Percentiles rank a stretch among this genome's conserved stretches.
Evolutionary conservation across 1,284 basidiomycete species (phyloP).

Genomic region (Moniliella sp.): DNA sequence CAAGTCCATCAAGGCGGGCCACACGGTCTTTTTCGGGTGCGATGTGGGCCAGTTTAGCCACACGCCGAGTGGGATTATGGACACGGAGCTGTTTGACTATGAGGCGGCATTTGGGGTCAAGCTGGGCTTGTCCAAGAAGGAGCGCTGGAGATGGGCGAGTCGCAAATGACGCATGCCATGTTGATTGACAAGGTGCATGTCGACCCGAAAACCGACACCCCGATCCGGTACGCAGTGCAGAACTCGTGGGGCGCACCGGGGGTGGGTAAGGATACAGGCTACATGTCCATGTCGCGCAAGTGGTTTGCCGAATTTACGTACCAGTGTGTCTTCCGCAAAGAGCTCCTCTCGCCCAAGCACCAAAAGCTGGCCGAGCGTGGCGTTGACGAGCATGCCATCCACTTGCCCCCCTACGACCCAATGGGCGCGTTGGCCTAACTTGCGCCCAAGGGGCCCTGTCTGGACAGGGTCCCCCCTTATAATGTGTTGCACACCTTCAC

Average conservation of each 20-base stretch:
- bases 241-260: slow-evolving; percentile 67
- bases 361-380: slow-evolving; percentile 12
- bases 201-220: slow-evolving; percentile 41
- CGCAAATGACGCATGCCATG: slow-evolving; percentile 68
- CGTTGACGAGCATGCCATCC: slow-evolving; percentile 29
- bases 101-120: slow-evolving; percentile 44
- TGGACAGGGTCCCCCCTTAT: too few relatives aligned
- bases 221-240: slow-evolving; percentile 73
- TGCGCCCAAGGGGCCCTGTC: too few relatives aligned
- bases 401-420: slow-evolving; percentile 28
- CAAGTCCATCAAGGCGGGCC: slow-evolving; percentile 58
- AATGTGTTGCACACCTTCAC: too few relatives aligned
- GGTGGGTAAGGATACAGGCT: slow-evolving; percentile 66
- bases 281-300: slow-evolving; percentile 50
- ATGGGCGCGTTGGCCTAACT: slow-evolving; percentile 13
- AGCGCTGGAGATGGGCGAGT: slow-evolving; percentile 64
- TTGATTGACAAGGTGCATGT: slow-evolving; percentile 19
- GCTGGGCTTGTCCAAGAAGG: slow-evolving; percentile 52
- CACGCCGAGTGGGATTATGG: slow-evolving; percentile 48
- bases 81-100: slow-evolving; percentile 52
- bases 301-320: slow-evolving; percentile 63
- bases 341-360: slow-evolving; percentile 10
- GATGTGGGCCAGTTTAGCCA: slow-evolving; percentile 59
- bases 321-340: slow-evolving; percentile 15
- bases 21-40: slow-evolving; percentile 82